These are phyloP conservation scores for Melanomma pulvis-pyrius DNA, from an alignment of 495 filamentous ascomycete genomes.

Conservation along the genomic window DNA sequence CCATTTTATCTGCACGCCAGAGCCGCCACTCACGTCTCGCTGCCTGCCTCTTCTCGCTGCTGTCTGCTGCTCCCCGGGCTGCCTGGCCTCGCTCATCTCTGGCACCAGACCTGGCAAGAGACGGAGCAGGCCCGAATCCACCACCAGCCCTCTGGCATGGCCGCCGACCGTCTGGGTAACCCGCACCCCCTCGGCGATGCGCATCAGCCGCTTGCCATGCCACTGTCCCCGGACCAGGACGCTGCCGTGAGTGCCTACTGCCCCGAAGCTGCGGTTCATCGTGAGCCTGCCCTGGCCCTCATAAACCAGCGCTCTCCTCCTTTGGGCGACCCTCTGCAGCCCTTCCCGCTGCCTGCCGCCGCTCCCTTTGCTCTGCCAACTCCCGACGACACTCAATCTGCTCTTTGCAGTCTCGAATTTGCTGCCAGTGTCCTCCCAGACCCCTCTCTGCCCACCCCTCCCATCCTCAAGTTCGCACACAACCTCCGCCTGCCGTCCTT, in stretches of 20 bases:
- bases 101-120: neutral
- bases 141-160: neutral
- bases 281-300: slow-evolving; percentile 14
- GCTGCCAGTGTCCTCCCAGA: slow-evolving; percentile 15
- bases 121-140: neutral
- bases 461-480: slow-evolving; percentile 29
- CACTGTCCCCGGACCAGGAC: slow-evolving; percentile 10
- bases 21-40: neutral
- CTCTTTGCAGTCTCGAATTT: slow-evolving; percentile 15
- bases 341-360: slow-evolving; percentile 19
- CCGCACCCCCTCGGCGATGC: neutral
- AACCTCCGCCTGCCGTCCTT: slow-evolving; percentile 46
- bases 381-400: slow-evolving; percentile 24
- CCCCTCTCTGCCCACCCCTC: slow-evolving; percentile 26
- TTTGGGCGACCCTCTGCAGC: slow-evolving; percentile 22
- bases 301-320: slow-evolving; percentile 11
- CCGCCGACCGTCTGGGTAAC: neutral
- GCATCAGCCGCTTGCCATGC: neutral
- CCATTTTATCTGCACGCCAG: neutral
- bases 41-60: neutral
- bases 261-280: slow-evolving; percentile 20
- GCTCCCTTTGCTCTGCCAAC: slow-evolving; percentile 3
- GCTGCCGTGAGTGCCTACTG: neutral
- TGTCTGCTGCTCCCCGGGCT: neutral
- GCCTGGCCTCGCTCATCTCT: neutral